A percentile compares a stretch with the other conserved stretches of the same genome.
phyloP scores from a whole-genome alignment of 2,329 filamentous ascomycete genomes.

The Boeremia lycopersici region DNA sequence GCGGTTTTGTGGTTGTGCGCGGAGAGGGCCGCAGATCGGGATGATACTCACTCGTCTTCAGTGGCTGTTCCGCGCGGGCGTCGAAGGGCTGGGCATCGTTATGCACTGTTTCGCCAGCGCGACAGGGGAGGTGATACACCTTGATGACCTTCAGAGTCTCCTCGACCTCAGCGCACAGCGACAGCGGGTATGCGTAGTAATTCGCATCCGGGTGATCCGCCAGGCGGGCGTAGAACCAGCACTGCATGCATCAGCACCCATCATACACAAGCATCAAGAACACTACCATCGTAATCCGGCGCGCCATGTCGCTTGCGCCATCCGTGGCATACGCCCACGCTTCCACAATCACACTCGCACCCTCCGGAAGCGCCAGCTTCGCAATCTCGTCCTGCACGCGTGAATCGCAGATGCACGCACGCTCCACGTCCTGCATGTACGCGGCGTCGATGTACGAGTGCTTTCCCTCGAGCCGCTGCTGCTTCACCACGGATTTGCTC shows the following conservation, averaged over 20 bases:
- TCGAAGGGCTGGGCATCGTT: constrained; percentile 48
- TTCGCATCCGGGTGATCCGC: constrained; percentile 57
- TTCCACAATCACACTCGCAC: constrained; percentile 56
- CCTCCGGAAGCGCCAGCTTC: constrained; percentile 47
- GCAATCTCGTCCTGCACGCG: constrained; percentile 54
- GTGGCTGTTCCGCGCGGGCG: constrained; percentile 48
- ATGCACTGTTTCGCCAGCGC: constrained; percentile 49
- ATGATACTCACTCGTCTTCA: constrained; percentile 29
- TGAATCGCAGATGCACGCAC: constrained; percentile 53
- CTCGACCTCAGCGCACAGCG: constrained; percentile 60
- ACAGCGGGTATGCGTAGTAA: constrained; percentile 63
- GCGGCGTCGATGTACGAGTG: constrained; percentile 57
- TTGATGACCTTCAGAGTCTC: constrained; percentile 57
- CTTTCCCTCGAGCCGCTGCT: constrained; percentile 48
- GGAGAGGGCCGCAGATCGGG: constrained; percentile 21
- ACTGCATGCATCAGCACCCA: constrained; percentile 24
- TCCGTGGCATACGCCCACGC: constrained; percentile 63
- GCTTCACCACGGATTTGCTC: constrained; percentile 21
- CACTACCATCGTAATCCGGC: constrained; percentile 57
- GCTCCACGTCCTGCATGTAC: constrained; percentile 57
- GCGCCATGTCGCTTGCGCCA: constrained; percentile 58
- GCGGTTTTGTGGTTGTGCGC: constrained; percentile 26
- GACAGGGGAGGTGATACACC: constrained; percentile 56
- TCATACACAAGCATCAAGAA: background rate
- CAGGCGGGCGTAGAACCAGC: constrained; percentile 49